Base-by-base conservation (phyloP, 1,139 yeast species). In the Kodamaea fungicola region DNA sequence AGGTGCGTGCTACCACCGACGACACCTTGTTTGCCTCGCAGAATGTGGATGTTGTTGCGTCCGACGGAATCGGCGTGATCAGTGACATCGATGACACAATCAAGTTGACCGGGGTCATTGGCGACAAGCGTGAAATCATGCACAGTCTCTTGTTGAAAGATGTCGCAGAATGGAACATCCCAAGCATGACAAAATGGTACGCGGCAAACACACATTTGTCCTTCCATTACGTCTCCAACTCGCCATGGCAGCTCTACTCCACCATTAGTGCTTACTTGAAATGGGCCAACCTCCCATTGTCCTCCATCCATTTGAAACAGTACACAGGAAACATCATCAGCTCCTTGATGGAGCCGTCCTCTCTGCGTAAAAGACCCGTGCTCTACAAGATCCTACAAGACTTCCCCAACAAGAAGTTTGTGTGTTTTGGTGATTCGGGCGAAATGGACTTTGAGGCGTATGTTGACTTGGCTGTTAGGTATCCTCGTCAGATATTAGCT, bases 71-170 rank as follows among this genome's bases (percentile, higher is more conserved):
- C 21, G 88, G 87, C 9, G 62, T 94, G 1, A 89, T 94, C 25
- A 82, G 94, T 49, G 99, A 94, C 59, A 83, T 94, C 34, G 99
- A 94, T 55, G 98, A 94, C 54, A 94, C 99, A 0, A 79, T 92
- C 28, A 85, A 94, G 51, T 68, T 78, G 32, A 89, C 98, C 0
- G 97, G 97, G 2, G 90, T 94, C 0, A 72, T 86, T 24, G 94
- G 94, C 2, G 95, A 88, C 45, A 88, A 87, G 57, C 71, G 95
- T 38, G 88, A 85, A 31, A 67, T 92, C 44, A 78, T 92, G 59
- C 72, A 85, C 42, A 89, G 84, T 53, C 80, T 89, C 2, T 76
- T 94, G 42, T 74, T 84, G 3, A 78, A 77, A 35, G 82, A 80
- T 33, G 77, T 78, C 34, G 62, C 69, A 7, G 76, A 73, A 19